These are phyloP conservation scores for Globisporangium camurandrum DNA, from an alignment of 352 stramenopile species.

Conservation along the genomic window DNA sequence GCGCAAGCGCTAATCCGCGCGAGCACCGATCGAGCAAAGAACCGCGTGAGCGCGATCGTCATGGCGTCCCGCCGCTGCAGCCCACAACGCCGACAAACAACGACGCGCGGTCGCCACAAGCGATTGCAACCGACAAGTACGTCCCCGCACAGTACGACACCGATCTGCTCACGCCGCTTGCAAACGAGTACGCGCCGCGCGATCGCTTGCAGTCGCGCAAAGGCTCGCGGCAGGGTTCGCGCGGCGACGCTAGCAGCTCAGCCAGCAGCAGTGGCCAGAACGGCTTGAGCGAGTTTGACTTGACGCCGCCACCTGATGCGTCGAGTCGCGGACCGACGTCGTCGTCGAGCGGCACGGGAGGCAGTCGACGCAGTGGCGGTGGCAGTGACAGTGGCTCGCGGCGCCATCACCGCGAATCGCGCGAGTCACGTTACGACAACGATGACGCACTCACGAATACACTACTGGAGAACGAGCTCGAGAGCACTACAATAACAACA, in stretches of 20 bases:
- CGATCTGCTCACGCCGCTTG: conserved; percentile 31
- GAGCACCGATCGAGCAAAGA: conserved; percentile 9
- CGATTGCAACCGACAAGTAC: conserved; percentile 9
- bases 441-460: conserved; percentile 1
- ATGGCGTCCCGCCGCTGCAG: neutral
- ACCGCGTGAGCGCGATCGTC: conserved; percentile 2
- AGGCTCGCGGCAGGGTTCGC: conserved; percentile 49
- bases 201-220: conserved; percentile 75
- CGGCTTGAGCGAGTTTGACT: conserved; percentile 41
- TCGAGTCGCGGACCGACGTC: neutral
- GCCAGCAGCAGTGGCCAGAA: conserved; percentile 17
- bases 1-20: conserved; percentile 1
- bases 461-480: neutral
- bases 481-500: conserved; percentile 9
- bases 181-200: conserved; percentile 50
- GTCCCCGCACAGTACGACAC: conserved; percentile 19
- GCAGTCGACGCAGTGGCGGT: conserved; percentile 3
- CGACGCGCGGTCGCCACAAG: conserved; percentile 5
- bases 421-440: conserved; percentile 24
- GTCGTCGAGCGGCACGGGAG: neutral
- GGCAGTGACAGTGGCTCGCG: conserved; percentile 15
- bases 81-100: conserved; percentile 15
- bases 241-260: conserved; percentile 14
- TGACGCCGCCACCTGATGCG: conserved; percentile 9
- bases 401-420: conserved; percentile 18